phyloP scores from a whole-genome alignment of 768 basidiomycete genomes.

The Podaxis sp. region DNA sequence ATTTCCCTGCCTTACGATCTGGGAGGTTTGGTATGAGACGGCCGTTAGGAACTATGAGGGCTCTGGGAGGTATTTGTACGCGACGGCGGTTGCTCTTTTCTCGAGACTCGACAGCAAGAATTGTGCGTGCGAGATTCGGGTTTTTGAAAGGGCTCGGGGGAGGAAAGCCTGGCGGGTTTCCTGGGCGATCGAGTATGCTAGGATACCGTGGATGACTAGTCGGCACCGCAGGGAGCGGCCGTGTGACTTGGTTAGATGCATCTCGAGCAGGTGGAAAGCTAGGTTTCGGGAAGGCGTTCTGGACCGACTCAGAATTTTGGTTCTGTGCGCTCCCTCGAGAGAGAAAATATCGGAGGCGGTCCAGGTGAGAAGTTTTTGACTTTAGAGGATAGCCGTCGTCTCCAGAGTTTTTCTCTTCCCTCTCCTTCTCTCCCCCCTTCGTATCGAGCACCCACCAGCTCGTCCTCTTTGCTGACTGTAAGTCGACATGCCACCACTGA shows the following conservation, averaged over 20 bases:
- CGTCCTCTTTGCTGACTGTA: conserved; percentile 3
- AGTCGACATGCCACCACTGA: conserved; percentile 10
- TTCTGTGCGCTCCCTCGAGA: neutral
- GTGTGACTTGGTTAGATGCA: conserved; percentile 25
- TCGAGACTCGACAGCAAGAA: conserved; percentile 15
- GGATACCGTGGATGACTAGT: conserved; percentile 32
- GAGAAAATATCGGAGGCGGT: conserved; percentile 9
- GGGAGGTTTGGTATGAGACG: conserved; percentile 23
- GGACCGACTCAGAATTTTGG: neutral
- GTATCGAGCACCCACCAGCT: conserved; percentile 3
- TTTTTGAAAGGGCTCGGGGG: conserved; percentile 25
- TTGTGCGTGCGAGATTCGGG: conserved; percentile 18
- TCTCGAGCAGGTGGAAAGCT: conserved; percentile 13
- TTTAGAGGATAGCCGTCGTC: conserved; percentile 1
- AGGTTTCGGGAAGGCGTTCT: conserved; percentile 15
- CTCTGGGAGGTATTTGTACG: conserved; percentile 22
- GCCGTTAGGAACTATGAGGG: conserved; percentile 21
- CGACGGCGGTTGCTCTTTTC: conserved; percentile 1
- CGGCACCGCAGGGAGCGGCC: conserved; percentile 27
- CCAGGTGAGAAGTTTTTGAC: conserved; percentile 1
- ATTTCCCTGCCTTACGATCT: conserved; percentile 24
- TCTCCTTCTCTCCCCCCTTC: neutral
- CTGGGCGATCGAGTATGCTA: conserved; percentile 31
- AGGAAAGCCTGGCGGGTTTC: conserved; percentile 19
- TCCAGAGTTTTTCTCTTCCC: neutral